Percentiles rank a stretch among this genome's conserved stretches.
Conservation (phyloP, 805 yeast species). For the Candida patagonica region DNA sequence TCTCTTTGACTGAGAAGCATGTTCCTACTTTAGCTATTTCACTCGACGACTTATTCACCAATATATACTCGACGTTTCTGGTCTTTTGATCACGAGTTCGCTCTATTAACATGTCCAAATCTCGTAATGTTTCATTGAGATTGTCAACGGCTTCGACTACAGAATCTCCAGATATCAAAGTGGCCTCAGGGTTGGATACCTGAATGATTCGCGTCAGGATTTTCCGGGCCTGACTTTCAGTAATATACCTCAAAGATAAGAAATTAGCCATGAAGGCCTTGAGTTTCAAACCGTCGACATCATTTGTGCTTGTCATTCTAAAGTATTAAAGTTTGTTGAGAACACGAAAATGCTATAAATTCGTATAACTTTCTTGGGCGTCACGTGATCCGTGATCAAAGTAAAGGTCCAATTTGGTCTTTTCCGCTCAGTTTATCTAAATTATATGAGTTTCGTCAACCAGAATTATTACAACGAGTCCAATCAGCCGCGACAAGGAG, state of each 20-base stretch:
- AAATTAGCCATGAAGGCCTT: neutral
- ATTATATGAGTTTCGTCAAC: constrained; percentile 13
- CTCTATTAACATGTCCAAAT: constrained; percentile 31
- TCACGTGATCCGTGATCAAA: too few species aligned
- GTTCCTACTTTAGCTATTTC: constrained; percentile 32
- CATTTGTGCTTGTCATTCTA: too few species aligned
- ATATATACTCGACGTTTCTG: constrained; percentile 28
- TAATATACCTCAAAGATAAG: neutral
- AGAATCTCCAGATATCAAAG: neutral
- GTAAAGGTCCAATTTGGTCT: too few species aligned
- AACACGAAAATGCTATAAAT: too few species aligned
- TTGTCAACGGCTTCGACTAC: constrained; percentile 20
- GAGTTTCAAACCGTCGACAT: too few species aligned
- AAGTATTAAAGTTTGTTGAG: too few species aligned
- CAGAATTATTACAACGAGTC: constrained; percentile 10
- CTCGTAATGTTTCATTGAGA: constrained; percentile 30
- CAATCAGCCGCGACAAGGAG: constrained; percentile 6
- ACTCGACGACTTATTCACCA: constrained; percentile 35
- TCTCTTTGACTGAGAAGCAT: constrained; percentile 30
- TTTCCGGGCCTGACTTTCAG: constrained; percentile 2
- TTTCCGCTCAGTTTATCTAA: too few species aligned
- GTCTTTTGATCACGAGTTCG: constrained; percentile 31
- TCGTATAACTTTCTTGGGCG: too few species aligned
- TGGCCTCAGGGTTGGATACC: neutral
- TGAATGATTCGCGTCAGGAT: neutral